Evolutionary conservation across 805 yeast genomes (phyloP), one percentile per base, ranked within the genome.

Genomic region (Metschnikowia aberdeeniae): DNA sequence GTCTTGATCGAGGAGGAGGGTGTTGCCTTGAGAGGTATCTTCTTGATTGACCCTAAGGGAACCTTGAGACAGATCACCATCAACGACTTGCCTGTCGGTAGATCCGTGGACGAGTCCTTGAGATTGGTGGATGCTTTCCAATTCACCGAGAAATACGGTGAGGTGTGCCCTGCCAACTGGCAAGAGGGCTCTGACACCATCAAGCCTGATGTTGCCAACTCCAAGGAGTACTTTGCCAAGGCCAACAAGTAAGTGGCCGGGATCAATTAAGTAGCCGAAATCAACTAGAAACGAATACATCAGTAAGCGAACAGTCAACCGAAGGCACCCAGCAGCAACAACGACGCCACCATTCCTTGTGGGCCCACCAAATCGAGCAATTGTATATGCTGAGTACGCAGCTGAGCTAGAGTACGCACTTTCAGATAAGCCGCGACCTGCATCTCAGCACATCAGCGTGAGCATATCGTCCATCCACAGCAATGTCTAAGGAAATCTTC

Each of bases 101-200:
- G 99, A 81, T 86, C 87, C 65, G 99, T 93, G 59, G 97, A 90
- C 57, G 99, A 93, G 82, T 86, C 97, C 57, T 79, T 89, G 67
- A 90, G 99, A 84, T 82, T 93, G 67, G 81, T 93, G 54, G 98
- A 93, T 70, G 99, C 97, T 60, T 93, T 93, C 96, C 96, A 92
- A 79, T 93, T 95, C 90, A 87, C 96, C 63, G 98, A 90, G 73
- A 86, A 88, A 79, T 78, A 93, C 83, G 99, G 99, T 77, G 97
- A 95, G 78, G 99, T 92, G 58, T 90, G 97, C 78, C 99, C 99
- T 64, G 97, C 98, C 69, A 93, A 92, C 95, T 92, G 99, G 99
- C 68, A 65, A 55, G 70, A 70, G 54, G 99, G 99, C 76, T 70
- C 87, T 52, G 96, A 87, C 67, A 86, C 96, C 72, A 89, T 89